Percentiles rank a stretch among this genome's conserved stretches.
Evolutionary conservation across 768 basidiomycete species (phyloP).

Genomic region (Tulasnella sp.): DNA sequence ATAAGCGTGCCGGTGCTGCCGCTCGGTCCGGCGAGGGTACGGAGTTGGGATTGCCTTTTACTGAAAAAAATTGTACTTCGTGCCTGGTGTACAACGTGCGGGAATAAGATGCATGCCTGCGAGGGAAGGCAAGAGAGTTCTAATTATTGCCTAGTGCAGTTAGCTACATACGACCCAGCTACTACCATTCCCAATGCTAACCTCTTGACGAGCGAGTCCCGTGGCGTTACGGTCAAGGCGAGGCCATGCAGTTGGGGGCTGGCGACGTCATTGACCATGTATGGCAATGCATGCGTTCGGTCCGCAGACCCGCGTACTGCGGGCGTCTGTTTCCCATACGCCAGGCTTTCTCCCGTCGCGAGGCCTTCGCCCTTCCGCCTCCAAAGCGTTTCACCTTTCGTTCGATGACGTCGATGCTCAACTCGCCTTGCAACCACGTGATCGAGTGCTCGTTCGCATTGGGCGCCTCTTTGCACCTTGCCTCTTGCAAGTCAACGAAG

Average conservation of each 20-base stretch:
- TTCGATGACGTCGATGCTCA: background rate
- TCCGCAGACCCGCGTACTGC: background rate
- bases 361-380: constrained; percentile 19
- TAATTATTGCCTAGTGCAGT: background rate
- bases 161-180: background rate
- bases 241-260: background rate
- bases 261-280: background rate
- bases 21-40: background rate
- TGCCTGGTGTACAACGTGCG: background rate
- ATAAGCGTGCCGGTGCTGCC: background rate
- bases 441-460: background rate
- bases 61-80: background rate
- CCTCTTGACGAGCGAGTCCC: background rate
- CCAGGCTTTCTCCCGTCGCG: background rate
- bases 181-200: background rate
- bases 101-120: background rate
- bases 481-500: constrained; percentile 12
- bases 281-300: background rate
- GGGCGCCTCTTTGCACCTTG: background rate
- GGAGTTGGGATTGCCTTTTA: background rate
- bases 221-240: background rate
- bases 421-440: background rate
- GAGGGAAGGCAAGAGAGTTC: background rate
- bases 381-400: background rate
- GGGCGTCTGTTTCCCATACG: background rate